Base-by-base conservation (phyloP, 2,329 filamentous ascomycete genomes). In the Fusarium floridanum region DNA sequence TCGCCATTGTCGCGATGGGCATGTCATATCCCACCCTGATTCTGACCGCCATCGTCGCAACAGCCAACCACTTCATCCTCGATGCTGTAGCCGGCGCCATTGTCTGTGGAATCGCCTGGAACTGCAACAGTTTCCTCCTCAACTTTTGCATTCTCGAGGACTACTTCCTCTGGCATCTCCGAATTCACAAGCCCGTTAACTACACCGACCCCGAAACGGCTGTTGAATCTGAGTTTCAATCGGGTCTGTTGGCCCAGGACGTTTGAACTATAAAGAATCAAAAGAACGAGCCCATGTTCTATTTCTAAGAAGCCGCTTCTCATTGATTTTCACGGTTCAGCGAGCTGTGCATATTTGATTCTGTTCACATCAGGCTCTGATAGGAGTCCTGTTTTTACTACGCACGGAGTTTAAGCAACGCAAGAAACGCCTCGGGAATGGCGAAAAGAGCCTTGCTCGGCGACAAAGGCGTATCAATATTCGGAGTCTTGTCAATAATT, bases 41-140 rank as follows among this genome's bases (percentile, higher is more conserved):
- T 70, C 82, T 94, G 6, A 85, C 89, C 10, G 92, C 91, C 29
- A 94, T 94, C 73, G 86, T 94, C 27, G 89, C 92, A 4, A 94
- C 92, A 0, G 92, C 92, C 55, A 94, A 94, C 80, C 92, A 94
- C 81, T 92, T 93, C 80, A 87, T 94, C 57, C 87, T 94, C 8
- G 92, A 94, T 79, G 92, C 92, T 0, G 88, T 93, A 2, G 92
- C 91, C 0, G 92, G 92, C 16, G 90, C 91, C 7, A 78, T 88
- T 36, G 91, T 94, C 4, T 94, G 92, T 76, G 85, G 84, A 4
- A 72, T 93, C 6, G 91, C 91, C 1, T 94, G 92, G 92, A 81
- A 87, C 66, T 81, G 81, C 56, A 89, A 89, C 75, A 80, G 80
- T 34, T 77, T 88, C 17, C 80, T 94, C 65, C 82, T 93, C 64